These are phyloP conservation scores for Miscanthus lutarioriparius DNA, from an alignment of 176 grass and related monocot species.

Conservation along the genomic window DNA sequence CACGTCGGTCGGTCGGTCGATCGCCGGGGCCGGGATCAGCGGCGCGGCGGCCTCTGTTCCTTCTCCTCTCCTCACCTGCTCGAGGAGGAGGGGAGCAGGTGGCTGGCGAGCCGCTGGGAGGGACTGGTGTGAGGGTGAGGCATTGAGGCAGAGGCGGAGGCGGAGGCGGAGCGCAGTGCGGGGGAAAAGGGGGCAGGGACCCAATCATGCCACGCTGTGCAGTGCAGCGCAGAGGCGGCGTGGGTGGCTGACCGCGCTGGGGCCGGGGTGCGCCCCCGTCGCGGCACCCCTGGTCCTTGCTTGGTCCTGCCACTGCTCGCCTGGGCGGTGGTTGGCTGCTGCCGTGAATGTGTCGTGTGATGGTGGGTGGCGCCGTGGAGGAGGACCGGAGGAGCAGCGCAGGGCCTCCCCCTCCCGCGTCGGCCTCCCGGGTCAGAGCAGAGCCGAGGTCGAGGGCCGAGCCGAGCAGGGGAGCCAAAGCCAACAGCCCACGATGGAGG, in stretches of 20 bases:
- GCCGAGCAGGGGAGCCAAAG: no score
- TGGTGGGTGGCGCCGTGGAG: background rate
- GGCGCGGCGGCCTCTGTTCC: background rate
- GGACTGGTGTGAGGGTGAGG: background rate
- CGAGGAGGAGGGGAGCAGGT: background rate
- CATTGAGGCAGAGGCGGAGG: background rate
- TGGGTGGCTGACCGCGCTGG: background rate
- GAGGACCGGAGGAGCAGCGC: background rate
- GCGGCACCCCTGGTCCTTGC: background rate
- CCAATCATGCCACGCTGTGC: conserved; percentile 60
- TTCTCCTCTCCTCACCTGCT: background rate
- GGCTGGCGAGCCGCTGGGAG: background rate
- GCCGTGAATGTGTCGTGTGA: background rate
- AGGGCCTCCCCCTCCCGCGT: no score
- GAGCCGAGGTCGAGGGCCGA: no score
- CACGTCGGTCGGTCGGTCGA: background rate
- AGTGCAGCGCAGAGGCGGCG: conserved; percentile 15
- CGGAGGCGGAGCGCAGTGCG: conserved; percentile 21
- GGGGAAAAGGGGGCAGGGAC: conserved; percentile 33
- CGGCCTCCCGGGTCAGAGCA: background rate
- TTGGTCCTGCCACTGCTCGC: background rate
- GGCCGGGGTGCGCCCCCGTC: background rate
- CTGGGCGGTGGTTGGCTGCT: background rate
- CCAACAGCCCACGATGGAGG: no score
- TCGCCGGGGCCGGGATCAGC: background rate